Evolutionary conservation across 345 rosid genomes (phyloP), one percentile per base, ranked within the genome.

Genomic region (Kandelia obovata): DNA sequence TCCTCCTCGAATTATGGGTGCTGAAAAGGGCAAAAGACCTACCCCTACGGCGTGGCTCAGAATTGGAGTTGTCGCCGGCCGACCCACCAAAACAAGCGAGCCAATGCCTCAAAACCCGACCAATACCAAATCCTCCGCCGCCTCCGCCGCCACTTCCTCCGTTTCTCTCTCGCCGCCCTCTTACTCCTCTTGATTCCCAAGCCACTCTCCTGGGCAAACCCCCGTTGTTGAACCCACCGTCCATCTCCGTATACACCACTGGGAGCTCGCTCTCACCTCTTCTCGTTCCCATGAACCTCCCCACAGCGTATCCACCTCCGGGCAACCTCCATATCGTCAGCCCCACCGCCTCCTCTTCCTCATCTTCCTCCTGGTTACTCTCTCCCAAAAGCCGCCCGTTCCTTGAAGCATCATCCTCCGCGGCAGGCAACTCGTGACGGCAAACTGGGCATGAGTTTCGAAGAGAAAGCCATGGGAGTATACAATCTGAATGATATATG

Each of bases 291-390:
- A 59, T 80, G 62, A 95, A 89, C 77, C 96, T 83, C 72, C 99
- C 97, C 25, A 95, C 99, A 0, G 99, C 99, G 25, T 85, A 92
- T 57, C 98, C 98, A 2, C 99, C 99, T 0, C 96, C 96, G 0
- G 97, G 99, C 3, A 95, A 63, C 69, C 99, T 86, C 98, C 99
- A 95, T 53, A 95, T 90, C 4, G 99, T 92, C 72, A 95, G 66
- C 3, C 98, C 99, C 4, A 86, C 92, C 1, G 92, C 83, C 2
- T 83, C 88, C 31, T 83, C 89, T 16, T 67, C 53, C 49, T 34
- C 53, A 8, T 30, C 21, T 21, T 21, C 35, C 32, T 17, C 68
- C 58, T 32, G 30, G 13, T 27, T 25, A 11, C 27, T 32, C 37
- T 17, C 62, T 2, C 21, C 10, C 34, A 5, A 20, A n/a, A 53